Evolutionary conservation across 441 rosid species (phyloP), one percentile per base, ranked within the genome.

Genomic region (Erodium chrysanthum): DNA sequence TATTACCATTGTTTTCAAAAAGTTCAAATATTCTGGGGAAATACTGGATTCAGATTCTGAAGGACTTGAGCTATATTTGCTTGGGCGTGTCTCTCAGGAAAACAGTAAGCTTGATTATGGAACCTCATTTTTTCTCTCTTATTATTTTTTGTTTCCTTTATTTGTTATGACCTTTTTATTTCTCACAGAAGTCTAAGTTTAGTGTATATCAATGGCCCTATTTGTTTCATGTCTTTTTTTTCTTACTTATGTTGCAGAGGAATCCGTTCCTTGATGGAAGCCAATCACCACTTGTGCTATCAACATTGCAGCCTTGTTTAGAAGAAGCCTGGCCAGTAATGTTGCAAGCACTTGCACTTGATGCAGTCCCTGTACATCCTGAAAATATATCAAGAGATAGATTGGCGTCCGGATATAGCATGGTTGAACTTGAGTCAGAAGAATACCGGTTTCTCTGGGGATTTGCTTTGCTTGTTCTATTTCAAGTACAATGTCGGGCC

Each of bases 301-400:
- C 82, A 46, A 85, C 84, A 80, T 79, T 94, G 81, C 85, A 81
- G 80, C 86, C 85, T 69, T 88, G 88, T 76, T 81, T 94, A 69
- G 90, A 87, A 73, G 99, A 94, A 82, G 88, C 90, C 71, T 94
- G 99, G 97, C 97, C 97, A 23, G 90, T 91, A 73, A 85, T 94
- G 76, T 80, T 91, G 84, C 97, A 89, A 81, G 98, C 97, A 31
- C 83, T 89, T 76, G 90, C 92, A 69, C 82, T 94, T 73, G 98
- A 94, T 81, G 91, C 98, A 40, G 84, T 89, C 83, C 99, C 99
- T 71, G 64, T 62, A 46, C 75, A 81, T 68, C 71, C 44, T 68
- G 88, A 77, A 60, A 72, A 77, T 76, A 27, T 66, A 59, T 80
- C 82, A 59, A 81, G 67, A 74, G 76, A 75, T 70, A 76, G 78